Evolutionary conservation across 495 filamentous ascomycete genomes (phyloP), one percentile per base, ranked within the genome.

Genomic region (Aspergillus wentii): DNA sequence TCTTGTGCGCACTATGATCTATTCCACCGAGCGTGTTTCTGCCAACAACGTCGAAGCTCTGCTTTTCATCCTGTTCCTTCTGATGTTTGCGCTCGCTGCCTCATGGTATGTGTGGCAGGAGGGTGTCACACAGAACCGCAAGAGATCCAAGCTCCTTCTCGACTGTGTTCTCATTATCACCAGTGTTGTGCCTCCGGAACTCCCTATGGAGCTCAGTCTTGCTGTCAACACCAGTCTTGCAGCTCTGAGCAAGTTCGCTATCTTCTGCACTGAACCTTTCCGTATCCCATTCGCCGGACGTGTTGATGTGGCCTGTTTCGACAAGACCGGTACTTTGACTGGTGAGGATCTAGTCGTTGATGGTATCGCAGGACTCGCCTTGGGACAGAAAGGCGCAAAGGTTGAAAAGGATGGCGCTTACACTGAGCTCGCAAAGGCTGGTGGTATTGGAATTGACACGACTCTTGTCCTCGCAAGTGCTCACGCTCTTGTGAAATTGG

Each of bases 61-160:
- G 10, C 64, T 94, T 22, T 99, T 99, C 68, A 99, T 99, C 46
- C 73, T 97, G 32, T 99, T 99, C 71, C 75, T 99, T 4, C 75
- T 95, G 33, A 77, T 96, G 50, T 99, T 99, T 68, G 92, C 92
- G 46, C 74, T 99, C 59, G 92, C 92, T 38, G 92, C 92, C 21
- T 94, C 91, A n/a, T 97, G 94, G 92, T 99, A 99, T 58, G 92
- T 99, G 33, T 99, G 92, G 92, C 79, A 88, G 41, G 91, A 99
- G 62, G 92, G 92, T 65, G 90, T 97, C 25, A 64, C 74, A 38
- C 84, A 83, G 67, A 91, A 97, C 58, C 82, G 92, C 51, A 96
- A 97, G 72, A 80, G 92, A 41, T 95, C 88, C 15, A 99, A 99
- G 75, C 76, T 99, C 20, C 76, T 99, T 40, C 79, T 99, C 36